Base-by-base conservation (phyloP, 257 asterid genomes). In the Coffea eugenioides region DNA sequence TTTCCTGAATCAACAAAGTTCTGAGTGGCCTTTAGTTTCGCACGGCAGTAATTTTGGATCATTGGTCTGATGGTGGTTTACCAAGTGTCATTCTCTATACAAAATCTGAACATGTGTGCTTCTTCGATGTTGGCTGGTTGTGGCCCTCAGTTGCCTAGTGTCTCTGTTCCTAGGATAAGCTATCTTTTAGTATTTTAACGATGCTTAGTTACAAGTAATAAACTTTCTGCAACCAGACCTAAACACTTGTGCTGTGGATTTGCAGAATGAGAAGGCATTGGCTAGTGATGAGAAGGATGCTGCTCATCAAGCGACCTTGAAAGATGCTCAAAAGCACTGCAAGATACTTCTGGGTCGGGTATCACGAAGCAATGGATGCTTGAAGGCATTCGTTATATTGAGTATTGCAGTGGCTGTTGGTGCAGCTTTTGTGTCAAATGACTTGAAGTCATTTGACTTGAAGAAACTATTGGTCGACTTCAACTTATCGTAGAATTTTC, bases 271-370 rank as follows among this genome's bases (percentile, higher is more conserved):
- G 76, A 54, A 70, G 57, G 85, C 64, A 73, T 69, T 81, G 75
- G 36, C 81, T 70, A 20, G 25, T 36, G 73, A 41, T 21, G 77
- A 51, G n/a, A 51, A 84, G 57, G 62, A 51, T 76, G 81, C 64
- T 66, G 72, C 79, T 76, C 52, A 43, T 23, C 45, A 15, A 57
- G 68, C 80, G 66, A 16, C 77, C 36, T 21, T 84, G 52, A 81
- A 81, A 73, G 85, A 81, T 39, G 80, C 85, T 31, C 81, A 81
- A n/a, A 84, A 77, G 75, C 80, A 69, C 36, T 81, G 85, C 85
- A 84, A 78, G 82, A 39, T 31, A n/a, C 68, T 81, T 64, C 57
- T 61, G 0, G 75, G 83, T 27, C 61, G 68, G 20, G 80, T 77
- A 74, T 81, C 87, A 8, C 80, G 73, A 56, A 69, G 85, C 77